Evolutionary conservation across 305 asterid genomes (phyloP), one percentile per base, ranked within the genome.

Genomic region (Fraxinus sp.): DNA sequence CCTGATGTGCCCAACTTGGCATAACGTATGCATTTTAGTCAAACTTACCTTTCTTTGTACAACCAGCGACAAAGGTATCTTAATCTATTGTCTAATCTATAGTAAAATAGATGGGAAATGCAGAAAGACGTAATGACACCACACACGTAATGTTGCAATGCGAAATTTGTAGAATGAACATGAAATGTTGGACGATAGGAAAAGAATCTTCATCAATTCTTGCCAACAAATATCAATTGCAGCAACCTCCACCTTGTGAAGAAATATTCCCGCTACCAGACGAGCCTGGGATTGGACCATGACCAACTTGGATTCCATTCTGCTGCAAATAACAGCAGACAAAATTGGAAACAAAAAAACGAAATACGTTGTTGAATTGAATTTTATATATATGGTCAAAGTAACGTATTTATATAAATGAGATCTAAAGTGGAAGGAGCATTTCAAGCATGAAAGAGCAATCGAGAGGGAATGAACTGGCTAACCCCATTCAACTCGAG

Each of bases 401-500:
- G 74, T 41, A 76, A 46, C 39, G 55, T 22, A 10, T 9, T 64
- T 3, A 59, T 59, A 7, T 59, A 59, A 7, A 20, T 59, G 70
- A 59, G 30, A 59, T 59, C 30, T 20, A 20, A 59, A 59, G 28
- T 59, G 70, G 70, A 59, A 59, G 70, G 30, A 20, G 70, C 70
- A 20, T 59, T 59, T 44, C 46, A 78, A 82, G 73, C 35, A 44
- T 57, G 44, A 84, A 74, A 64, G 66, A 30, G 78, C 81, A 28
- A 82, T 7, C 36, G 13, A 20, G 57, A 71, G 62, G 76, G 74
- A 74, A 76, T 59, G 32, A 76, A 71, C 30, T 72, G 75, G 79
- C 86, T 72, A 55, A 91, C 94, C 92, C 88, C 94, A 83, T 91
- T 91, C 41, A 91, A 88, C 74, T 91, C 92, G 75, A 90, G 86